Conservation (phyloP, 164 flowering plant species). For the Warburgia ugandensis region DNA sequence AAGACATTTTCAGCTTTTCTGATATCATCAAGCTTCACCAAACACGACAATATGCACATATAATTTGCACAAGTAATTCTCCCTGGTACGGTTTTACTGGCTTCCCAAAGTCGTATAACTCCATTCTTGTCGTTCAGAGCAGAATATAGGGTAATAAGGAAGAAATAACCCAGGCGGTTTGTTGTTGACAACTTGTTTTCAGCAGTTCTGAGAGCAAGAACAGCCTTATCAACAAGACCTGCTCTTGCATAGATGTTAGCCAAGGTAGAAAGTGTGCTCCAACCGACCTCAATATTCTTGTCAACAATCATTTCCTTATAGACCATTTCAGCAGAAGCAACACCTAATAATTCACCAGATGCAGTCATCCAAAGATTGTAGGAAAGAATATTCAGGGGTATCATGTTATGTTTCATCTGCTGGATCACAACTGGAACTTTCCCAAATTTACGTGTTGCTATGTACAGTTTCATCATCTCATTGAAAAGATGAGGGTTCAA, state of each 20-base stretch:
- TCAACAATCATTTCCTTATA: constrained; percentile 40
- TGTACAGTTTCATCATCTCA: constrained; percentile 59
- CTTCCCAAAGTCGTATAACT: constrained; percentile 51
- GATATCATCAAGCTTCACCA: constrained; percentile 53
- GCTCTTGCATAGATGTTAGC: constrained; percentile 35
- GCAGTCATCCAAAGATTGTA: constrained; percentile 64
- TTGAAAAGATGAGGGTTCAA: constrained; percentile 41
- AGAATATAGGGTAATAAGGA: constrained; percentile 47
- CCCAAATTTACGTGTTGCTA: constrained; percentile 29
- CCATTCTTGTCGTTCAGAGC: constrained; percentile 35
- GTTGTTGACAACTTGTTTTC: constrained; percentile 36
- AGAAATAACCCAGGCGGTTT: constrained; percentile 39
- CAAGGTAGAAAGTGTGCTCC: constrained; percentile 44
- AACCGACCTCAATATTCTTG: constrained; percentile 38
- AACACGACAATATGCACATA: constrained; percentile 33
- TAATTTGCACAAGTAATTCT: constrained; percentile 44
- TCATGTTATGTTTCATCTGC: constrained; percentile 41
- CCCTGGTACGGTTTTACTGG: constrained; percentile 32
- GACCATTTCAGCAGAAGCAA: constrained; percentile 30
- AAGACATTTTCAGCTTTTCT: constrained; percentile 41
- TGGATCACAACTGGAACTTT: constrained; percentile 34
- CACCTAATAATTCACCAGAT: constrained; percentile 25
- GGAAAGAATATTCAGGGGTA: constrained; percentile 42
- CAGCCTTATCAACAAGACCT: constrained; percentile 33
- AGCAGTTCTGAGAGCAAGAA: constrained; percentile 27